phyloP scores from a whole-genome alignment of 2,329 filamentous ascomycete species.

The Elsinoe australis region DNA sequence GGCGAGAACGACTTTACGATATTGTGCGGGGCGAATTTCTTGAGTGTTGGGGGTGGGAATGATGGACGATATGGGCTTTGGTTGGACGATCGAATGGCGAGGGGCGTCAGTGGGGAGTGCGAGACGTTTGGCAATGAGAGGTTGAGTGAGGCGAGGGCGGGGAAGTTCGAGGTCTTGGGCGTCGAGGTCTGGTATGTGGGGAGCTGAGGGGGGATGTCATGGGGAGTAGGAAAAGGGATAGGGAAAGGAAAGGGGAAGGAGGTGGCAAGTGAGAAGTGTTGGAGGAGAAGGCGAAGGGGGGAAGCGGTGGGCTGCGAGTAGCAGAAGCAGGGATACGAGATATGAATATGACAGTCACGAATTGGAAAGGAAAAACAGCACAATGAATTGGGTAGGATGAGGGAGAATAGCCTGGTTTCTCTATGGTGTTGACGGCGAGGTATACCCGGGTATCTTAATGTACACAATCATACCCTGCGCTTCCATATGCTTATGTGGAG shows the following conservation, averaged over 20 bases:
- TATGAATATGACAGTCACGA: conserved; percentile 7
- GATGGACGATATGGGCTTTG: conserved; percentile 90
- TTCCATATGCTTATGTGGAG: no score
- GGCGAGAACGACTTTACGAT: conserved; percentile 96
- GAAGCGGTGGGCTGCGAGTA: background rate
- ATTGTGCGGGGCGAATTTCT: conserved; percentile 75
- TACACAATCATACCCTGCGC: no score
- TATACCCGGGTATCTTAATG: conserved; percentile 5
- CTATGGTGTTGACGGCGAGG: no score
- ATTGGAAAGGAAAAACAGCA: background rate
- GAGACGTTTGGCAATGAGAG: conserved; percentile 93
- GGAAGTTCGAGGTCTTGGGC: conserved; percentile 83
- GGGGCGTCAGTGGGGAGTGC: conserved; percentile 74
- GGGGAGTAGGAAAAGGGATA: background rate
- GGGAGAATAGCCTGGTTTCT: no score
- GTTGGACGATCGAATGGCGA: conserved; percentile 78
- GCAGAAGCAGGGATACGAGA: conserved; percentile 1
- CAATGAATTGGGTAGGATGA: no score
- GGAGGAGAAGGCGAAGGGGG: background rate
- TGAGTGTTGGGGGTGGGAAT: conserved; percentile 79
- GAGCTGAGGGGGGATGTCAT: conserved; percentile 22
- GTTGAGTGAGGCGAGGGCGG: conserved; percentile 76
- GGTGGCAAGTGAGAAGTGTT: background rate
- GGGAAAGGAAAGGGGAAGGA: background rate
- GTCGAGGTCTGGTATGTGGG: conserved; percentile 94